Conservation (phyloP, 352 stramenopile species). For the Phytophthora cactorum region DNA sequence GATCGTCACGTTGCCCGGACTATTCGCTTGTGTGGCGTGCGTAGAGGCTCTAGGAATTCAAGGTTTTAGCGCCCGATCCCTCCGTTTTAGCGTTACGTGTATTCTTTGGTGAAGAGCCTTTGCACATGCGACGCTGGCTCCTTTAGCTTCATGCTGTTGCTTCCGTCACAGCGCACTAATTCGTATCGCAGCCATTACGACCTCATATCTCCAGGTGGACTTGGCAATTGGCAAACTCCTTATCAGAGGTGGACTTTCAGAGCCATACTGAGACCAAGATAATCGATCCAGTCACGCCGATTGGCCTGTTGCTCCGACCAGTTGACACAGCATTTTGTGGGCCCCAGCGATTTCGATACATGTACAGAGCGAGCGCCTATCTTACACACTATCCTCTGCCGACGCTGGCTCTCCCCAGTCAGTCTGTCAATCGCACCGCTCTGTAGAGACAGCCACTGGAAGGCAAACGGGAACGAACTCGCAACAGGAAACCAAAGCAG, state of each 20-base stretch:
- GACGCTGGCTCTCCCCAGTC: conserved; percentile 28
- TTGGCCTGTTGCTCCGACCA: conserved; percentile 24
- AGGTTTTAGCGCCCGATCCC: conserved; percentile 14
- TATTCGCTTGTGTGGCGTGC: conserved; percentile 20
- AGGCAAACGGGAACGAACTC: conserved; percentile 18
- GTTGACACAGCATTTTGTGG: conserved; percentile 15
- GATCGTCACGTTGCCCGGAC: conserved; percentile 19
- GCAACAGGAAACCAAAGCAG: conserved; percentile 15
- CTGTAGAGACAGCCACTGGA: conserved; percentile 13
- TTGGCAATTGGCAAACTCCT: background rate
- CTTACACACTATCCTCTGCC: conserved; percentile 32
- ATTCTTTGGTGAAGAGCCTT: background rate
- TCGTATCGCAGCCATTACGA: conserved; percentile 17
- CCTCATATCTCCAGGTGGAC: background rate
- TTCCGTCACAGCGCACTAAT: conserved; percentile 1
- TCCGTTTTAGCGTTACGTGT: background rate
- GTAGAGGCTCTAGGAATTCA: conserved; percentile 26
- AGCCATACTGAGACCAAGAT: background rate
- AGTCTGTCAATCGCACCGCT: conserved; percentile 35
- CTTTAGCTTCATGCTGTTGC: background rate
- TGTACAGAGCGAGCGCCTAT: conserved; percentile 23
- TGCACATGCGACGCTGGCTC: conserved; percentile 11
- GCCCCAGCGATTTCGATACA: conserved; percentile 11
- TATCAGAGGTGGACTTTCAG: background rate
- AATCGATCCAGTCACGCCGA: background rate